Evolutionary conservation across 1,284 basidiomycete genomes (phyloP).

Genomic region (Moesziomyces globuligerus): DNA sequence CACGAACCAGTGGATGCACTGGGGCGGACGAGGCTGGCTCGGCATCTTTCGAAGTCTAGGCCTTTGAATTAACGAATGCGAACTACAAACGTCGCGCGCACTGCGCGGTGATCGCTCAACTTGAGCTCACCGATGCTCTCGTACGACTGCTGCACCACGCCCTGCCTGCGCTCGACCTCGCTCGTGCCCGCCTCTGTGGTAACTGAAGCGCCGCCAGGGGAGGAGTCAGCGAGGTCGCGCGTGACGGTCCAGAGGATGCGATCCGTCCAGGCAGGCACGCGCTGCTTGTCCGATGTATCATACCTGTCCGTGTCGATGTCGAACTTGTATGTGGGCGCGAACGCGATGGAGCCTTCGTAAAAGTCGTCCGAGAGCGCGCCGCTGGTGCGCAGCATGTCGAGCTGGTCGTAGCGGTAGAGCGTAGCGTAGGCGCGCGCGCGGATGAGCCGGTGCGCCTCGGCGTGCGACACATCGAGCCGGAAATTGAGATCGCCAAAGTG

Average conservation of each 20-base stretch:
- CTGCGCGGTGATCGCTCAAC: slow-evolving; percentile 49
- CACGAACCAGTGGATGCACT: slow-evolving; percentile 17
- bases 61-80: slow-evolving; percentile 21
- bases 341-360: slow-evolving; percentile 84
- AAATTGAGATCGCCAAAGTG: slow-evolving; percentile 97
- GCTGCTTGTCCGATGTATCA: slow-evolving; percentile 93
- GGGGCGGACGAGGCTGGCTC: slow-evolving; percentile 45
- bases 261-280: slow-evolving; percentile 90
- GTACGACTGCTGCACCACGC: slow-evolving; percentile 34
- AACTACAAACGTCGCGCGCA: slow-evolving; percentile 39
- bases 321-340: slow-evolving; percentile 89
- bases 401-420: slow-evolving; percentile 78
- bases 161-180: slow-evolving; percentile 9
- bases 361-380: slow-evolving; percentile 79
- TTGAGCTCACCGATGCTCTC: slow-evolving; percentile 23
- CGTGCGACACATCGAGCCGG: slow-evolving; percentile 85
- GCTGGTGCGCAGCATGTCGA: slow-evolving; percentile 30
- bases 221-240: slow-evolving; percentile 19
- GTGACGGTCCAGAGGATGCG: slow-evolving; percentile 74
- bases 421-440: slow-evolving; percentile 54
- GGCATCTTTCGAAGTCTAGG: slow-evolving; percentile 32
- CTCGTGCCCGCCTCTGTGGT: slow-evolving; percentile 3
- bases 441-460: slow-evolving; percentile 74
- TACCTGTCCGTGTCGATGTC: slow-evolving; percentile 81
- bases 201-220: not conserved